Conservation (phyloP, 2,329 filamentous ascomycete species). For the Fusarium subtropicale region DNA sequence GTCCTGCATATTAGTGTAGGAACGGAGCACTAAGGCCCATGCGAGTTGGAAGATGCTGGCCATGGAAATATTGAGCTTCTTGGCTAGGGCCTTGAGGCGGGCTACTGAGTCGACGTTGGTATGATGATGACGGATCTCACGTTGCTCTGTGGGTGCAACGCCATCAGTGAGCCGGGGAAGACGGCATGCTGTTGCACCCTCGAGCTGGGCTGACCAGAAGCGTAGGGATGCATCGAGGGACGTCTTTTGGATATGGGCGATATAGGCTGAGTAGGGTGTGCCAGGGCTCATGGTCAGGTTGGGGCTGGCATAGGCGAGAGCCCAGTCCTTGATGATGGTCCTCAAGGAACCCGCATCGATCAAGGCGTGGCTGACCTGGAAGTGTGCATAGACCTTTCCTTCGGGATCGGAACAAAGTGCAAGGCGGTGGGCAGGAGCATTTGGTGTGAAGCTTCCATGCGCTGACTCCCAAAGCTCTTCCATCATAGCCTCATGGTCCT, state of each 20-base stretch:
- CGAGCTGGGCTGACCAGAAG: constrained; percentile 7
- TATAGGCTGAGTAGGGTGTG: not conserved
- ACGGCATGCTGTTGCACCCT: constrained; percentile 1
- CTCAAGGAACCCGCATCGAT: constrained; percentile 6
- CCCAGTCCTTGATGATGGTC: constrained; percentile 8
- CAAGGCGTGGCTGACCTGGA: constrained; percentile 20
- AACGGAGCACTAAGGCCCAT: constrained; percentile 20
- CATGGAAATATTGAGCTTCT: constrained; percentile 5
- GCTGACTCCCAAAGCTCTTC: not conserved
- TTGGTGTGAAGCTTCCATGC: not conserved
- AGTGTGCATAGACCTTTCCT: constrained; percentile 4
- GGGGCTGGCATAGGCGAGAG: not conserved
- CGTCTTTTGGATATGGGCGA: constrained; percentile 1
- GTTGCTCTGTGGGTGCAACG: not conserved
- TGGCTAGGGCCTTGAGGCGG: not conserved
- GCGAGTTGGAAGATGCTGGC: constrained; percentile 21
- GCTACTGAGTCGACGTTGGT: not conserved
- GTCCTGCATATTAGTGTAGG: constrained; percentile 13
- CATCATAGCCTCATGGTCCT: not conserved
- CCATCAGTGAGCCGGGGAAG: constrained; percentile 8
- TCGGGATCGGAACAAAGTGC: not conserved
- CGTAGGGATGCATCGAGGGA: constrained; percentile 5
- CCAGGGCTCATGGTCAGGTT: not conserved
- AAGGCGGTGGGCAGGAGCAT: not conserved
- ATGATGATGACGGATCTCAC: not conserved